phyloP scores from a whole-genome alignment of 768 basidiomycete species.

The Mycena pura region DNA sequence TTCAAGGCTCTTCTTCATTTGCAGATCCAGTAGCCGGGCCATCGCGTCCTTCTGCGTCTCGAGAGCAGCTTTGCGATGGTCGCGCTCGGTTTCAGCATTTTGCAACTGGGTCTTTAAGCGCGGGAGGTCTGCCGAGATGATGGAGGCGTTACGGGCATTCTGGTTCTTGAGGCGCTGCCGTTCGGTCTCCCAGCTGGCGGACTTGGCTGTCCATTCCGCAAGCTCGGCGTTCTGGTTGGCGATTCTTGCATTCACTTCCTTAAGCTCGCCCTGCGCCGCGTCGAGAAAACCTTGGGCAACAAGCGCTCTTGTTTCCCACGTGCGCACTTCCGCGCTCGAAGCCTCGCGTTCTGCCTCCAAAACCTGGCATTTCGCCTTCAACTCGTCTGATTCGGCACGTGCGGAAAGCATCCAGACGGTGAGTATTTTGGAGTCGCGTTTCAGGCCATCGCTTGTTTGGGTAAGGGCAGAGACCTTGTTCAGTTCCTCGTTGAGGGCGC shows the following conservation, averaged over 20 bases:
- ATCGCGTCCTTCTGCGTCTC: neutral
- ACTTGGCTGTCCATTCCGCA: slow-evolving; percentile 1
- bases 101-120: neutral
- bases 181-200: slow-evolving; percentile 7
- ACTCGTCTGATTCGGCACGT: neutral
- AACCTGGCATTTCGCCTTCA: neutral
- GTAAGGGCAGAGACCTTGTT: neutral
- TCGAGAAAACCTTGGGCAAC: neutral
- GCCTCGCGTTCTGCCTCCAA: slow-evolving; percentile 1
- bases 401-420: neutral
- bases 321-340: neutral
- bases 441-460: neutral
- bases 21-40: neutral
- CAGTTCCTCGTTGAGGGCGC: neutral
- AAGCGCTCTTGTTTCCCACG: neutral
- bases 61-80: neutral
- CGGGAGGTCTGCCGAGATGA: neutral
- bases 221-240: neutral
- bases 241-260: neutral
- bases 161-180: slow-evolving; percentile 7
- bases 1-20: neutral
- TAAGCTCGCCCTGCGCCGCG: neutral
- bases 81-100: neutral
- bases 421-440: no score
- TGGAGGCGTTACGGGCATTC: slow-evolving; percentile 1